phyloP scores from a whole-genome alignment of 1,284 basidiomycete species.

The Heliocybe sulcata region DNA sequence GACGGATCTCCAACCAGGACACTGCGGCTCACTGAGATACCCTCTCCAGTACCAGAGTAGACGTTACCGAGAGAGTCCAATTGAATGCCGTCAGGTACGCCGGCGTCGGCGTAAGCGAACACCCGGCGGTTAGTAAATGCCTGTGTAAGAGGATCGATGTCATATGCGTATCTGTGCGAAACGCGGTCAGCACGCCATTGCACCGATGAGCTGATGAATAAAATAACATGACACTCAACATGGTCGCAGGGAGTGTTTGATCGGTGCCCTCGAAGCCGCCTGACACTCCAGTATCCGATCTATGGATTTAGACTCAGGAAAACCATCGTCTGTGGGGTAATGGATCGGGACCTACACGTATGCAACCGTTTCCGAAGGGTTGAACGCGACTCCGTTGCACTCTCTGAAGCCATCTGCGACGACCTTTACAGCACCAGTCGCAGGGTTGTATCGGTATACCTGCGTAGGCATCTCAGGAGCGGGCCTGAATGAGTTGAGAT shows the following conservation, averaged over 20 bases:
- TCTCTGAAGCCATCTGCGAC: constrained; percentile 64
- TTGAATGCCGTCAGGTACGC: constrained; percentile 55
- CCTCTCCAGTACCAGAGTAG: constrained; percentile 66
- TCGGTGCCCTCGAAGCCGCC: constrained; percentile 48
- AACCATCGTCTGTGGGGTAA: neutral
- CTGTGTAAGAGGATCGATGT: constrained; percentile 54
- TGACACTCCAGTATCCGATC: constrained; percentile 44
- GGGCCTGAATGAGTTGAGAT: constrained; percentile 56
- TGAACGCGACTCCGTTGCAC: constrained; percentile 66
- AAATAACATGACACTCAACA: constrained; percentile 29
- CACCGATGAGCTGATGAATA: neutral
- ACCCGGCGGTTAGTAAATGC: constrained; percentile 57
- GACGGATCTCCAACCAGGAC: constrained; percentile 5
- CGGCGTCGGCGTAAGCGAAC: constrained; percentile 65
- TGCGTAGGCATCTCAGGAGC: constrained; percentile 59
- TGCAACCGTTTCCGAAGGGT: constrained; percentile 53
- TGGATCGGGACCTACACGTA: constrained; percentile 47
- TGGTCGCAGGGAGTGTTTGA: constrained; percentile 58
- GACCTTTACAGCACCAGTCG: constrained; percentile 54
- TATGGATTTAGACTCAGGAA: constrained; percentile 15
- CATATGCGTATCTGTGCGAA: constrained; percentile 57
- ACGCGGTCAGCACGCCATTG: neutral
- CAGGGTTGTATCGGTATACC: constrained; percentile 66
- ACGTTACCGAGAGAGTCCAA: constrained; percentile 60
- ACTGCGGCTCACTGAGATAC: constrained; percentile 44